Conservation (phyloP, 2,329 filamentous ascomycete species). For the Blastomyces silverae region DNA sequence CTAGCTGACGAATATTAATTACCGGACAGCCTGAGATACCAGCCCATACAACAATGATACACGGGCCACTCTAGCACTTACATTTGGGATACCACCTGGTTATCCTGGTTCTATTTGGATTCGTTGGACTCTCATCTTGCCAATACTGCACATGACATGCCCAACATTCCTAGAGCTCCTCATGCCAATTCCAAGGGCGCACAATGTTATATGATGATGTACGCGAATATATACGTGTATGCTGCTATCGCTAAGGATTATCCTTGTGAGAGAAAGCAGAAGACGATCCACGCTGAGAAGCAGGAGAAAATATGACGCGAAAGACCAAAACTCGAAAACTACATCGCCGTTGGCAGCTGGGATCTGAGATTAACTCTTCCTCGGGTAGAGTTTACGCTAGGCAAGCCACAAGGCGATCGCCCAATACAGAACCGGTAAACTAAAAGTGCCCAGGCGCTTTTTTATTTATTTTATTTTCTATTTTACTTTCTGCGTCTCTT, state of each 20-base stretch:
- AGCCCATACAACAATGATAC: slow-evolving; percentile 6
- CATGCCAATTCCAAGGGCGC: not conserved
- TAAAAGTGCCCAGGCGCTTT: not conserved
- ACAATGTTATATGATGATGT: not conserved
- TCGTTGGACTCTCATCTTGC: not conserved
- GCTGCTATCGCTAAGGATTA: not conserved
- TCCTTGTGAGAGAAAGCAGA: not conserved
- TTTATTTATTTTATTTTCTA: slow-evolving; percentile 6
- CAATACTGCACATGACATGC: slow-evolving; percentile 2
- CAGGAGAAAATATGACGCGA: not conserved
- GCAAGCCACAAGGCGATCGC: slow-evolving; percentile 13
- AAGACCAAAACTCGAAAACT: slow-evolving; percentile 1
- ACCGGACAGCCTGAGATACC: slow-evolving; percentile 4
- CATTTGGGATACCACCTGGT: not conserved
- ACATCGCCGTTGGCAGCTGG: not conserved
- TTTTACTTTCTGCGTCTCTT: slow-evolving; percentile 2
- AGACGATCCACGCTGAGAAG: not conserved
- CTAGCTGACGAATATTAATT: slow-evolving; percentile 1
- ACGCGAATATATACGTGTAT: not conserved
- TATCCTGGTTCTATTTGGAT: not conserved
- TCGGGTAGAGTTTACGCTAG: slow-evolving; percentile 7
- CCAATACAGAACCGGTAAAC: slow-evolving; percentile 11
- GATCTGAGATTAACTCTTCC: not conserved
- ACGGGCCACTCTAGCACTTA: not conserved
- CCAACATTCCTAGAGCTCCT: not conserved